phyloP scores from a whole-genome alignment of 768 basidiomycete species.

The Lactifluus rugatus region DNA sequence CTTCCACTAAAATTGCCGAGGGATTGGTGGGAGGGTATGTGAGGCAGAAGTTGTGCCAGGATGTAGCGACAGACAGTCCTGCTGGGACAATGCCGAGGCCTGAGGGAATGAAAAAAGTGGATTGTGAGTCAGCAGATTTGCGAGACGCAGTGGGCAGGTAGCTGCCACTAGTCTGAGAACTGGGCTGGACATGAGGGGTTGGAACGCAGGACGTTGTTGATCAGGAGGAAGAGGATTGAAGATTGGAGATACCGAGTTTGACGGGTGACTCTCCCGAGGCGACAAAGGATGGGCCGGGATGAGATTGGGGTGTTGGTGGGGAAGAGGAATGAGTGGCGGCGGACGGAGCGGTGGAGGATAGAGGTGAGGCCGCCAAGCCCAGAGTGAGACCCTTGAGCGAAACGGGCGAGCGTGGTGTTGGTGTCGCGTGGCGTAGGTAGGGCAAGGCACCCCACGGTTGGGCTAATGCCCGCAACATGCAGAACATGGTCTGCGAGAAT shows the following conservation, averaged over 20 bases:
- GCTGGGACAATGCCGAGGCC: constrained; percentile 39
- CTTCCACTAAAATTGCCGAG: constrained; percentile 32
- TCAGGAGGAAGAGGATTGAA: constrained; percentile 20
- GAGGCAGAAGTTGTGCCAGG: constrained; percentile 65
- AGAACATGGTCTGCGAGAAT: no score
- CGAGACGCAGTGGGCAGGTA: constrained; percentile 47
- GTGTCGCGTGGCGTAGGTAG: constrained; percentile 76
- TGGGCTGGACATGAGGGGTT: constrained; percentile 33
- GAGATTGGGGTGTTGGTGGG: constrained; percentile 24
- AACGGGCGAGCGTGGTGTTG: constrained; percentile 50
- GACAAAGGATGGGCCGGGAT: constrained; percentile 58
- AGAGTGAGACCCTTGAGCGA: constrained; percentile 61
- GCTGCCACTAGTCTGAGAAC: constrained; percentile 40
- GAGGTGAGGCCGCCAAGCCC: constrained; percentile 32
- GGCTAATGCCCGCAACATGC: constrained; percentile 74
- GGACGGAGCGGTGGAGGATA: constrained; percentile 20
- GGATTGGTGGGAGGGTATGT: constrained; percentile 39
- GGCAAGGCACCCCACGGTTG: constrained; percentile 81
- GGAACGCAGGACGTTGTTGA: constrained; percentile 19
- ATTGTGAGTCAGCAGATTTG: constrained; percentile 31
- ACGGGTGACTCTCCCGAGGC: constrained; percentile 37
- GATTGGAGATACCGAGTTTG: constrained; percentile 36
- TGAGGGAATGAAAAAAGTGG: constrained; percentile 50
- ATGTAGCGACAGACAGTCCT: constrained; percentile 47
- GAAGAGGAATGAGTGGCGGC: constrained; percentile 20